phyloP scores from a whole-genome alignment of 441 rosid genomes.

The Melianthus villosus region DNA sequence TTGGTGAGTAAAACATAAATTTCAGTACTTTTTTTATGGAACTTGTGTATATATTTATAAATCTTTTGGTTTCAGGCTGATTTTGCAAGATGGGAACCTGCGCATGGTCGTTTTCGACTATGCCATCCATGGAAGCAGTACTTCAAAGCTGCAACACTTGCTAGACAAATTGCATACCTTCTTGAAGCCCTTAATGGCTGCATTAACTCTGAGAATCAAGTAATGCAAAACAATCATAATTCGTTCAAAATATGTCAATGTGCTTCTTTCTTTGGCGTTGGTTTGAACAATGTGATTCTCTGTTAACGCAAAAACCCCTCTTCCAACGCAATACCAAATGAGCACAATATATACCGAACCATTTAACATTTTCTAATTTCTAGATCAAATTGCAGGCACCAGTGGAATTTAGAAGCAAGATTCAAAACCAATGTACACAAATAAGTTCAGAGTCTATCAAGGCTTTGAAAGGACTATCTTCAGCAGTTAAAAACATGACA shows the following conservation, averaged over 20 bases:
- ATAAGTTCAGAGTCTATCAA: background rate
- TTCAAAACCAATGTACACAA: background rate
- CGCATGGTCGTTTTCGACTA: conserved; percentile 47
- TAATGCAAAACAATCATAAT: conserved; percentile 40
- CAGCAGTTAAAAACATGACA: background rate
- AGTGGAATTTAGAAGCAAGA: background rate
- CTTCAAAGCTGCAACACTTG: conserved; percentile 47
- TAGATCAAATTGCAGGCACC: too few species aligned
- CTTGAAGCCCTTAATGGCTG: conserved; percentile 49
- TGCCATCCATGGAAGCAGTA: conserved; percentile 67
- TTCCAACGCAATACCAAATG: too few species aligned
- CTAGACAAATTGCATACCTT: conserved; percentile 62
- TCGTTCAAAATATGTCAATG: too few species aligned
- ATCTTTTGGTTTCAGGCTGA: conserved; percentile 38
- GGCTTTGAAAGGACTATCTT: background rate
- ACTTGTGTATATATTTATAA: background rate
- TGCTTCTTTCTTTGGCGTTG: too few species aligned
- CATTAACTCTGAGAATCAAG: conserved; percentile 33
- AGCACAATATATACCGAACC: too few species aligned
- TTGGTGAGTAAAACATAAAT: conserved; percentile 43
- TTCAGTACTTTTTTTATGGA: too few species aligned
- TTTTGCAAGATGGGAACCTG: conserved; percentile 82
- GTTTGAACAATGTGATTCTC: too few species aligned
- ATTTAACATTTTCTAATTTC: too few species aligned
- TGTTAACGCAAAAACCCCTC: too few species aligned